Evolutionary conservation across 306 rosid genomes (phyloP), one percentile per base, ranked within the genome.

Genomic region (Fagus crenata): DNA sequence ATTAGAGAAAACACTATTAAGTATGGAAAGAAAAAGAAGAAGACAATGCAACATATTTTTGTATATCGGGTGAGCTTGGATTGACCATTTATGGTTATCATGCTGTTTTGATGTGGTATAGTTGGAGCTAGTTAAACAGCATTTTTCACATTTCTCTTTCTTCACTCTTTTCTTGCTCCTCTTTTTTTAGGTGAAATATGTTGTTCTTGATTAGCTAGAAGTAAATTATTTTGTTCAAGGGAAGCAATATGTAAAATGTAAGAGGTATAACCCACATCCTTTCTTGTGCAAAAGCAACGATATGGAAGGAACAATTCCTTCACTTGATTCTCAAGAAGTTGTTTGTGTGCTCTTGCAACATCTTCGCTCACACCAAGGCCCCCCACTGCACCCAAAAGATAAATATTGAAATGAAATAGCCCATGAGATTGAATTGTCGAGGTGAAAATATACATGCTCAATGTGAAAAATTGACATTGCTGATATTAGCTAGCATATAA

Each of bases 241-340:
- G 36, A 71, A n/a, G 39, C 1, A 35, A 35, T 11, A 13, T 71
- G 42, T 33, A 51, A 22, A 51, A 49, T 31, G 3, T 28, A 49
- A 51, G 14, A 4, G 32, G 43, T 32, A 63, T 17, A 46, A 67
- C 95, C 68, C 36, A 90, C 98, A 82, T 72, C 80, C 64, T 76
- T 90, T 81, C 91, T 81, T 4, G 89, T 85, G 87, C 93, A 93
- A 77, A 90, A 81, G 89, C 91, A 89, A 14, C 93, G 97, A 59
- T 90, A 93, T 1, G 96, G 89, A 36, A 85, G 79, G 78, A 91
- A 93, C 82, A 93, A 89, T 61, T 91, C 91, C 72, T 49, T 91
- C 40, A 89, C 80, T 67, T 93, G 93, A 32, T 76, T 78, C 40
- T 93, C 88, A 43, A 82, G 67, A 59, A 85, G 98, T 37, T 78